A percentile compares a stretch with the other conserved stretches of the same genome.
These are phyloP conservation scores for Malus hybrid DNA, from an alignment of 331 rosid genomes.

Conservation along the genomic window DNA sequence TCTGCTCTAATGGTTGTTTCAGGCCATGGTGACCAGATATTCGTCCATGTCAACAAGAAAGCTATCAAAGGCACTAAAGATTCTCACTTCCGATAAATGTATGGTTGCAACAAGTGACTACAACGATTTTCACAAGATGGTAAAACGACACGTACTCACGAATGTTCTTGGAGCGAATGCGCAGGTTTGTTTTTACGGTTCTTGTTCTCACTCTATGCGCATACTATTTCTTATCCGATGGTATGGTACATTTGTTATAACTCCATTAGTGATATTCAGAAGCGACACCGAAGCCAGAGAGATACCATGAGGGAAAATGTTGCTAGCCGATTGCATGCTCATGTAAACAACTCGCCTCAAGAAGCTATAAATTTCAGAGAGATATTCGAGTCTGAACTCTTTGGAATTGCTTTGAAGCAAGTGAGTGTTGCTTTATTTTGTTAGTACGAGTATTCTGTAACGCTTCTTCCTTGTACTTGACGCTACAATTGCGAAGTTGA, in stretches of 20 bases:
- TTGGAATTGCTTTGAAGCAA: constrained; percentile 61
- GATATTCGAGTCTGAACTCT: constrained; percentile 60
- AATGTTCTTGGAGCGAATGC: constrained; percentile 64
- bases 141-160: constrained; percentile 51
- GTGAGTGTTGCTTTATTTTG: constrained; percentile 30
- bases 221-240: no score
- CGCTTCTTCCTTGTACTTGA: not conserved
- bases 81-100: constrained; percentile 62
- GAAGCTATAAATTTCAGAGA: constrained; percentile 52
- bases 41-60: constrained; percentile 74
- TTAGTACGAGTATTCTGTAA: not conserved
- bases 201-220: not conserved
- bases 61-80: constrained; percentile 53
- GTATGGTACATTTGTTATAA: not conserved
- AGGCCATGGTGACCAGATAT: constrained; percentile 88
- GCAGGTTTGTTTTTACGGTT: constrained; percentile 44
- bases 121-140: constrained; percentile 69
- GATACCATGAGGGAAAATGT: constrained; percentile 53
- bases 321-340: constrained; percentile 31
- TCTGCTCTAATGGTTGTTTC: constrained; percentile 8
- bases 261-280: constrained; percentile 31
- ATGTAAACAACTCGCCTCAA: constrained; percentile 33
- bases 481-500: not conserved
- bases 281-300: constrained; percentile 56
- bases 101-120: constrained; percentile 92